Evolutionary conservation across 495 filamentous ascomycete species (phyloP), one percentile per base, ranked within the genome.

Genomic region (Neurospora pannonica): DNA sequence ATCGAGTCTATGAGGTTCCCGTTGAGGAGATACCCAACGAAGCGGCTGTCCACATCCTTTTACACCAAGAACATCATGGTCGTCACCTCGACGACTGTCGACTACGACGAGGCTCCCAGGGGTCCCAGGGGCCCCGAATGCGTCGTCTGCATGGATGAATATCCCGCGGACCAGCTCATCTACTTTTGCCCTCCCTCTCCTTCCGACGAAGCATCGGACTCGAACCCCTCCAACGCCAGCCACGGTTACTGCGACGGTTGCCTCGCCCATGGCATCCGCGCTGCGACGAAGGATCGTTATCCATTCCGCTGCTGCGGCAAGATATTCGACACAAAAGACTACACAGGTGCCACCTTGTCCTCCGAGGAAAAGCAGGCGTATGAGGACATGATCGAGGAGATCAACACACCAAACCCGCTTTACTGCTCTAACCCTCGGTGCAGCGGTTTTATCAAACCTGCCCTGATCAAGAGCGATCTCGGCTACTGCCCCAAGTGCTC

Each of bases 241-340:
- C 73, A 74, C 42, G 70, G 70, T 19, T 74, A 71, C 70, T 74
- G 73, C 19, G 73, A 62, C 24, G 36, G 9, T 15, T 74, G 73
- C 40, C 28, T 71, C 24, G 73, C 5, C 19, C n/a, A n/a, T 4
- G 73, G 73, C 6, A 71, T 74, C 70, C 37, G 38, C 28, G 19
- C 13, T 11, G 70, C 69, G 3, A 70, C 39, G 1, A 36, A 36
- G 31, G 48, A n/a, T 19, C 21, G 42, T 19, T 31, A 38, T 19
- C 37, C 73, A 1, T 74, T 74, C 37, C 69, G 54, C n/a, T 74
- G 73, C 40, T 74, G 73, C 42, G 73, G 69, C 19, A 40, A 60
- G 70, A 5, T 3, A 8, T 24, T 62, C 10, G 4, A 31, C 9
- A 31, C 36, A n/a, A 36, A 42, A 5, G 10, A 31, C n/a, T 71